Conservation (phyloP, 2,329 filamentous ascomycete genomes). For the Nigrospora oryzae region DNA sequence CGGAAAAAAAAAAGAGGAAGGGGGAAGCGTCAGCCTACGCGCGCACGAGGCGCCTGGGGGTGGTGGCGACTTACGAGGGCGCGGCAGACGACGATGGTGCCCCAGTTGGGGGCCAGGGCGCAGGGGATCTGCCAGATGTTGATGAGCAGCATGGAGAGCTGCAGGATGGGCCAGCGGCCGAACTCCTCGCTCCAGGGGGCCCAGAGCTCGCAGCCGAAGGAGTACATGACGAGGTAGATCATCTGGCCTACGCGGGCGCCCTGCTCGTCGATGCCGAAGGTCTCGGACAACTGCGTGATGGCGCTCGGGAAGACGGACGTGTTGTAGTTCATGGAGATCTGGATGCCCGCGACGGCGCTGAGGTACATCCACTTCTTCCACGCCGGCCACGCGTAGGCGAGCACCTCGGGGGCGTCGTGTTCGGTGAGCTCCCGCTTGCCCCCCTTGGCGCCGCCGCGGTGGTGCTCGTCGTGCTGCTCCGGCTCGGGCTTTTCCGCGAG, state of each 20-base stretch:
- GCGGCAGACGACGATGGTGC: conserved; percentile 28
- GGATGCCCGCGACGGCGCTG: conserved; percentile 35
- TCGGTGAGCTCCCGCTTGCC: conserved; percentile 33
- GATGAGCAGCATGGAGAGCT: conserved; percentile 37
- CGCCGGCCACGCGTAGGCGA: conserved; percentile 32
- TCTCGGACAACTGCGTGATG: conserved; percentile 26
- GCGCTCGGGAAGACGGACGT: conserved; percentile 38
- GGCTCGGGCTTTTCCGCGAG: not conserved
- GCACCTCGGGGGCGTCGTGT: conserved; percentile 34
- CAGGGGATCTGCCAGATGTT: conserved; percentile 40
- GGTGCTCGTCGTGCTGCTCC: not conserved
- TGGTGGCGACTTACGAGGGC: conserved; percentile 8
- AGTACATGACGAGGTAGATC: conserved; percentile 37
- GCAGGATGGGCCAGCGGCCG: conserved; percentile 38
- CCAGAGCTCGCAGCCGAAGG: conserved; percentile 44
- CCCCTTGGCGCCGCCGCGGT: conserved; percentile 5
- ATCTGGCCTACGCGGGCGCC: conserved; percentile 33
- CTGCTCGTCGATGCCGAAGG: conserved; percentile 33
- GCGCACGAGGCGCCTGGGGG: not conserved
- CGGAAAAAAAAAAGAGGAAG: conserved; percentile 16
- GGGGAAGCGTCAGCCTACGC: not conserved
- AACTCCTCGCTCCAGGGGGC: conserved; percentile 42
- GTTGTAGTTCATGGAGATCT: conserved; percentile 45
- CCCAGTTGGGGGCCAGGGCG: conserved; percentile 30
- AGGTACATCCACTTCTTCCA: conserved; percentile 42